Conservation (phyloP, 495 filamentous ascomycete genomes). For the Chaetomium fimeti region DNA sequence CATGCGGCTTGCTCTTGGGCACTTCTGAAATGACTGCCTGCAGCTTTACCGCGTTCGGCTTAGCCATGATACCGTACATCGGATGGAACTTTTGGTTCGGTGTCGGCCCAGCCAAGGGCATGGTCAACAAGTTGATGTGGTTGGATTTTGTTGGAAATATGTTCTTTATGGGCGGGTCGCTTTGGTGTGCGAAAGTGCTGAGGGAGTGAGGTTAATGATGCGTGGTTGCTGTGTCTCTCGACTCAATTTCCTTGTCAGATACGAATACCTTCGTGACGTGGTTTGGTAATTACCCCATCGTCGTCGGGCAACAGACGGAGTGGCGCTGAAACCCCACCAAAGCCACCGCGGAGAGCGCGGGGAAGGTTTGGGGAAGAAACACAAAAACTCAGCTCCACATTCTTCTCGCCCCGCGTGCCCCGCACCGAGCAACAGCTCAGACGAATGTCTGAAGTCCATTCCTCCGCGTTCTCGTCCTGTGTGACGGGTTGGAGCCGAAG, state of each 20-base stretch:
- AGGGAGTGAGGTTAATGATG: too few species aligned
- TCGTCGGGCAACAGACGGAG: not conserved
- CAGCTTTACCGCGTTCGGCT: constrained; percentile 31
- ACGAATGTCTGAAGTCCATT: constrained; percentile 3
- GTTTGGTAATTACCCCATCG: too few species aligned
- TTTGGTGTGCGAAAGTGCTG: constrained; percentile 27
- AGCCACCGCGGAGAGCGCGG: too few species aligned
- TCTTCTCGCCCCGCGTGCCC: not conserved
- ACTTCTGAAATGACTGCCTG: constrained; percentile 27
- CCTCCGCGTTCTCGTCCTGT: not conserved
- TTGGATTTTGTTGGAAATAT: constrained; percentile 33
- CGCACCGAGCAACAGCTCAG: constrained; percentile 17
- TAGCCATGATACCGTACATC: constrained; percentile 36
- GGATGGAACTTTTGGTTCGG: constrained; percentile 33
- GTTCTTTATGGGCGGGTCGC: constrained; percentile 27
- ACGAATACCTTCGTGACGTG: too few species aligned
- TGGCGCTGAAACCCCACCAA: not conserved
- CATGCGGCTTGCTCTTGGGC: constrained; percentile 29
- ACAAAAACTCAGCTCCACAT: not conserved
- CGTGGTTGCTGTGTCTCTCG: too few species aligned
- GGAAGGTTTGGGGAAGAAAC: not conserved
- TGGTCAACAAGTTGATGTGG: constrained; percentile 29
- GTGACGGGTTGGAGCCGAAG: not conserved
- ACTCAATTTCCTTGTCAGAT: too few species aligned
- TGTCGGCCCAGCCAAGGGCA: constrained; percentile 28